Conservation (phyloP, 2,329 filamentous ascomycete genomes). For the Colletotrichum plurivorum region DNA sequence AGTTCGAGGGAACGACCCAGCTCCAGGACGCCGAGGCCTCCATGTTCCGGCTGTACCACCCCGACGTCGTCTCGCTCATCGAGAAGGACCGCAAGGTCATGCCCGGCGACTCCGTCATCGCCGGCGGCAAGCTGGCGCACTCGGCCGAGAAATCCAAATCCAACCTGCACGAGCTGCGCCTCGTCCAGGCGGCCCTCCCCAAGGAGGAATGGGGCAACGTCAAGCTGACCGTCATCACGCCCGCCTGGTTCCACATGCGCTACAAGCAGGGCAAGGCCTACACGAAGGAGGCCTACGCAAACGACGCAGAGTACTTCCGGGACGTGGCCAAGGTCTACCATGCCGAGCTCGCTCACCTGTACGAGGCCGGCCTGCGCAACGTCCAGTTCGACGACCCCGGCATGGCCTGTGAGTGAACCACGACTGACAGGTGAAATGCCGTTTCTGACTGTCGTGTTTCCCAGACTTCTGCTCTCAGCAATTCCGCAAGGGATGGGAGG, state of each 20-base stretch:
- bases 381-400: conserved; percentile 79
- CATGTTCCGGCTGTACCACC: conserved; percentile 69
- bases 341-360: conserved; percentile 72
- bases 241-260: conserved; percentile 60
- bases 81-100: conserved; percentile 68
- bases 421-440: not conserved
- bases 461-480: conserved; percentile 81
- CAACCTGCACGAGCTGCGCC: conserved; percentile 65
- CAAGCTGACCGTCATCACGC: conserved; percentile 69
- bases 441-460: conserved; percentile 10
- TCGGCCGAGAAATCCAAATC: conserved; percentile 57
- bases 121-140: conserved; percentile 62
- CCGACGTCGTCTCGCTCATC: conserved; percentile 67
- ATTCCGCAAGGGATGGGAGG: conserved; percentile 79
- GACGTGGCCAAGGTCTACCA: conserved; percentile 77
- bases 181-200: conserved; percentile 62
- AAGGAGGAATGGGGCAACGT: conserved; percentile 64
- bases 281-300: conserved; percentile 44
- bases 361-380: conserved; percentile 74
- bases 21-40: conserved; percentile 65
- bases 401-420: conserved; percentile 70
- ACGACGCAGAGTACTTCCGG: conserved; percentile 68
- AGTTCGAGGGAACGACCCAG: conserved; percentile 63
- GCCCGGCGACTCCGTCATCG: conserved; percentile 70
- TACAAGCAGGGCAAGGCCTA: conserved; percentile 47